Base-by-base conservation (phyloP, 169 alveolate genomes). In the Cryptosporidium canis region DNA sequence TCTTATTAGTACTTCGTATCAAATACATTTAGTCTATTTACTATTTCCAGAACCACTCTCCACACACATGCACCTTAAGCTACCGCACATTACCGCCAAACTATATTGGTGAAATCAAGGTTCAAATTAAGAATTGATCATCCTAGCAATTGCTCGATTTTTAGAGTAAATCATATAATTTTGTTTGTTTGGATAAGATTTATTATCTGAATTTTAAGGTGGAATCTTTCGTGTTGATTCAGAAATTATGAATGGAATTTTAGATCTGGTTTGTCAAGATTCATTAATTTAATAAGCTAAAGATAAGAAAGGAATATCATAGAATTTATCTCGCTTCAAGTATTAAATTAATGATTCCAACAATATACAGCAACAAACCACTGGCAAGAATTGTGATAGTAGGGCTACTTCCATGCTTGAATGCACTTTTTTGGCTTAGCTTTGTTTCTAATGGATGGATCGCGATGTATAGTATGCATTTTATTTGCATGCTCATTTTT, bases 1-100 rank as follows among this genome's bases (percentile, higher is more conserved):
- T 18, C 24, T 21, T 51, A 51, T 21, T 51, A 21, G 18, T 18
- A 51, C 24, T 14, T 51, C 7, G 24, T 3, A 51, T n/a, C 5
- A 51, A 51, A 21, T 51, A 51, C 18, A 14, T 51, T 24, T 18
- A 51, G 24, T n/a, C 9, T 18, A 51, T 51, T 51, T 3, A 51
- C 35, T 51, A 51, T 16, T 27, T 61, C 2, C 45, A 3, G 33
- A 66, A 66, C n/a, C 82, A 27, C 58, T 18, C 58, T 66, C 41
- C 35, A 35, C 84, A 70, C 84, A 70, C 84, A 70, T 70, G 84
- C 84, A 70, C 84, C 84, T 70, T 70, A 51, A 29, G 53, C 55
- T 37, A 51, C 43, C 66, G 84, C 66, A 70, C 45, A 65, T 35
- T 70, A 48, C 84, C 84, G 84, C 84, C 84, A 55, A 67, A 24